These are phyloP conservation scores for Lathyrus aphaca DNA, from an alignment of 306 rosid species.

Conservation along the genomic window DNA sequence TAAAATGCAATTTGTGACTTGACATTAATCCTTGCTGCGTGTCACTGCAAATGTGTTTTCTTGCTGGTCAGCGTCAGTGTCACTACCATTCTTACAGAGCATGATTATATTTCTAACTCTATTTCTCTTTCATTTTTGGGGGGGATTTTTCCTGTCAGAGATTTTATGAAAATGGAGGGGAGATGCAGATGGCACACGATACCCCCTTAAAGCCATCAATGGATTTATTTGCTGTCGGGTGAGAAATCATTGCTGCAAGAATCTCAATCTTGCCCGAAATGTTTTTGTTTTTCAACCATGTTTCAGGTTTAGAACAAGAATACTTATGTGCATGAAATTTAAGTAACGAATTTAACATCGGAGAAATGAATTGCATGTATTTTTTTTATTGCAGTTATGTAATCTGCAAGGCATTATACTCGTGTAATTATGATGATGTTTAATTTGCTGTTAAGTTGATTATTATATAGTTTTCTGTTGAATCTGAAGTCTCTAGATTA, in stretches of 20 bases:
- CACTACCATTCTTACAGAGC: conserved; percentile 15
- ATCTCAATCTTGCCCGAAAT: conserved; percentile 31
- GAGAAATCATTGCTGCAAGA: conserved; percentile 49
- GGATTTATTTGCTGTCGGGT: conserved; percentile 98
- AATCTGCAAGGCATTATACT: conserved; percentile 21
- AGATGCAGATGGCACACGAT: conserved; percentile 89
- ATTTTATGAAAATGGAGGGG: conserved; percentile 97
- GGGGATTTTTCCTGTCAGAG: conserved; percentile 56
- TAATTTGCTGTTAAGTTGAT: conserved; percentile 25
- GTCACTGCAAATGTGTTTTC: conserved; percentile 7
- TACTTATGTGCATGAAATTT: conserved; percentile 15
- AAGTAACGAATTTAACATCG: background rate
- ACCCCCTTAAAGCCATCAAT: conserved; percentile 84
- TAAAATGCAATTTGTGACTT: conserved; percentile 18
- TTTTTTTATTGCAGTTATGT: conserved; percentile 23
- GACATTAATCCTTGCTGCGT: conserved; percentile 12
- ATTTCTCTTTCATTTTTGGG: conserved; percentile 18
- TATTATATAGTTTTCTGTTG: conserved; percentile 11
- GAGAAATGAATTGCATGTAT: conserved; percentile 8
- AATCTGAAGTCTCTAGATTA: conserved; percentile 22
- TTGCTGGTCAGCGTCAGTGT: background rate
- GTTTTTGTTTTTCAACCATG: conserved; percentile 26
- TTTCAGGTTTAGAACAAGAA: conserved; percentile 30
- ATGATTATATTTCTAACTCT: conserved; percentile 14
- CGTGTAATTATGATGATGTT: conserved; percentile 30